Evolutionary conservation across 768 basidiomycete species (phyloP).

Genomic region (Podaxis sp.): DNA sequence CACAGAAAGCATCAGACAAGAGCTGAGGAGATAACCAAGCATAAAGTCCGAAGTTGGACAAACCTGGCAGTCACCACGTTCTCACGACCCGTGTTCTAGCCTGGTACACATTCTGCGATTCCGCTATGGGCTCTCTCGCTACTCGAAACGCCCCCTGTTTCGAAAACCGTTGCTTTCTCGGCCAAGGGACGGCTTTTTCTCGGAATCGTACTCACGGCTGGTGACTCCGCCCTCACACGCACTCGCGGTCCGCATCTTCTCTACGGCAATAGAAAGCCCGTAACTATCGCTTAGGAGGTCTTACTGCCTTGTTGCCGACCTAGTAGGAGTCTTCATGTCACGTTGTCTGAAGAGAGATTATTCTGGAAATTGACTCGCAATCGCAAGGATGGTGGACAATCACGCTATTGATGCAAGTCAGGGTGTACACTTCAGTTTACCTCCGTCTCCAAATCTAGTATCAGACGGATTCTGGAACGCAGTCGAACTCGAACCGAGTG

Average conservation of each 20-base stretch:
- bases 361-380: not conserved
- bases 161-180: not conserved
- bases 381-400: not conserved
- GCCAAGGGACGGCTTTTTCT: not conserved
- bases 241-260: not conserved
- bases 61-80: not conserved
- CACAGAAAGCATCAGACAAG: not conserved
- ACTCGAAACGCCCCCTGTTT: not conserved
- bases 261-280: not conserved
- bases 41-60: not conserved
- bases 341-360: not conserved
- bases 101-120: not conserved
- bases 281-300: not conserved
- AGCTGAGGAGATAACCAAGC: not conserved
- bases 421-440: too few species aligned
- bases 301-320: not conserved
- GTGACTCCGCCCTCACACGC: not conserved
- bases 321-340: not conserved
- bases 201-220: not conserved
- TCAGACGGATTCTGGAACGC: too few species aligned
- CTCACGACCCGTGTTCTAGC: not conserved
- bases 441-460: too few species aligned
- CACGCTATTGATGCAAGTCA: too few species aligned
- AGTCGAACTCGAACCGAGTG: too few species aligned
- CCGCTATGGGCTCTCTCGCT: not conserved